Percentiles rank a stretch among this genome's conserved stretches.
Evolutionary conservation across 306 rosid genomes (phyloP).

Genomic region (Vicia faba): DNA sequence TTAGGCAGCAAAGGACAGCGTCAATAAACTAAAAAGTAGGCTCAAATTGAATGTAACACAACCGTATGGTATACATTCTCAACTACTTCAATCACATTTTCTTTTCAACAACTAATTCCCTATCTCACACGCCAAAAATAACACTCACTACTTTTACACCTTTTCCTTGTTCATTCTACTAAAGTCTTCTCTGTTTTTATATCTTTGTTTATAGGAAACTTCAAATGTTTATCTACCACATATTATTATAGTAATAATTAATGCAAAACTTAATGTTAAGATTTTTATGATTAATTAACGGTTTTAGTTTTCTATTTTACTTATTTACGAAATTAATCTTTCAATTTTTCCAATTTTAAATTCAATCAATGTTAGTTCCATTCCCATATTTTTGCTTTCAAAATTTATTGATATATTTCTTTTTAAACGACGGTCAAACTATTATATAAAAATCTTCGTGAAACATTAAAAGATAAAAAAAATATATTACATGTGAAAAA

Average conservation of each 20-base stretch:
- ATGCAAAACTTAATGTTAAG: no score
- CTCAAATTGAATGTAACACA: slow-evolving; percentile 67
- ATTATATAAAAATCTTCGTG: no score
- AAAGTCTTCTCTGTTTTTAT: neutral
- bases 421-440: no score
- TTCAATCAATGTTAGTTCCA: no score
- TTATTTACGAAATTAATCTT: no score
- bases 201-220: neutral
- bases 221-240: slow-evolving; percentile 13
- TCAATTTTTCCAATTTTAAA: no score
- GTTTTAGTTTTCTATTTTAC: no score
- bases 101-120: slow-evolving; percentile 46
- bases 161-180: neutral
- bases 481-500: no score
- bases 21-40: slow-evolving; percentile 58
- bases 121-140: slow-evolving; percentile 32
- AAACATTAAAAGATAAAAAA: no score
- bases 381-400: no score
- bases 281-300: no score
- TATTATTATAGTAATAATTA: neutral
- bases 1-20: slow-evolving; percentile 39
- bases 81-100: slow-evolving; percentile 50
- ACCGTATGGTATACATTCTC: slow-evolving; percentile 37
- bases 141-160: neutral
- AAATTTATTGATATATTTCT: no score